Evolutionary conservation across 257 asterid species (phyloP), one percentile per base, ranked within the genome.

Genomic region (Scutellaria barbata): DNA sequence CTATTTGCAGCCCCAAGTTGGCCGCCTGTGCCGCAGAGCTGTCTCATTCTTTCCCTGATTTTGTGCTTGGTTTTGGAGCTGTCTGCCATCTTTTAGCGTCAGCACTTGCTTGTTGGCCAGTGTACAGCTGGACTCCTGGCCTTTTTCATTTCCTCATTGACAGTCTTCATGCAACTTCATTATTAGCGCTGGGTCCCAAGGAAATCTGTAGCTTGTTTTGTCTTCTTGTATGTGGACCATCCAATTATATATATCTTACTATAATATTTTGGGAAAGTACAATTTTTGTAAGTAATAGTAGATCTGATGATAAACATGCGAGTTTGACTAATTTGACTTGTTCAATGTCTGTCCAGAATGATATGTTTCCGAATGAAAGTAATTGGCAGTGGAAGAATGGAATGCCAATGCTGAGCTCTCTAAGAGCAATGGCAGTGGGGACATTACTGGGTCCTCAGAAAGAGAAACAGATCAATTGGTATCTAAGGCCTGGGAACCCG

Each of bases 101-200:
- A 30, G 85, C 96, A 55, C 76, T 95, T 73, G 98, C 99, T 66
- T 92, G 93, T 88, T 95, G 99, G 99, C 96, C 99, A 48, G 75
- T 87, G 55, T 92, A 89, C 78, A 86, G 95, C 79, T 95, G 99
- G 99, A 90, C 95, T 68, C 98, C 99, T 58, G 93, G 95, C 57
- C 88, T 95, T 75, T 89, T 92, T 73, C 93, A 80, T 74, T 88
- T 77, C 76, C 85, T 95, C 70, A 35, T 77, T 7, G 81, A 77
- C 66, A 77, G 77, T 71, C 81, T 77, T 77, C 81, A 77, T 59
- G 84, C 97, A 74, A 87, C 95, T 77, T 86, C 99, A 22, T 58
- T 86, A 46, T 68, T 95, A 85, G 94, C 92, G 10, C 66, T 95
- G 78, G 99, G 98, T 62, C 99, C 99, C n/a, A 92, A 95, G 80